A percentile compares a stretch with the other conserved stretches of the same genome.
phyloP scores from a whole-genome alignment of 306 rosid genomes.

The Astragalus glycyphyllos region DNA sequence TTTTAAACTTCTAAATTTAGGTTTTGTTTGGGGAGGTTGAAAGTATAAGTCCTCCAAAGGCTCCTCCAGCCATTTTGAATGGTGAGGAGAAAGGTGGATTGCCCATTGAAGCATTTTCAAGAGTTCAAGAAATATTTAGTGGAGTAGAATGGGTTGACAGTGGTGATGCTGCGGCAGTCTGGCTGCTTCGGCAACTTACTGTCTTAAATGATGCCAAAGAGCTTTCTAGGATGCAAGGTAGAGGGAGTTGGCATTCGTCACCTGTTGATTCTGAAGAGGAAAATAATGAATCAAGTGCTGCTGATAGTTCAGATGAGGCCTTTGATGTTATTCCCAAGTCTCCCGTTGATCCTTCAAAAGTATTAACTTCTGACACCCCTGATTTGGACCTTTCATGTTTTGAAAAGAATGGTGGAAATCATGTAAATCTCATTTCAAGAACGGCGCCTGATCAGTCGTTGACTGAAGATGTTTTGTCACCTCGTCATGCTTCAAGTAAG shows the following conservation, averaged over 20 bases:
- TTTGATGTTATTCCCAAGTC: slow-evolving; percentile 70
- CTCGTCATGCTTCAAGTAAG: slow-evolving; percentile 44
- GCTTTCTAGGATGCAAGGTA: slow-evolving; percentile 75
- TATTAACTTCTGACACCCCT: slow-evolving; percentile 47
- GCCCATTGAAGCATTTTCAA: slow-evolving; percentile 96
- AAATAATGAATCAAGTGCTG: slow-evolving; percentile 84
- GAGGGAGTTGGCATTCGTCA: slow-evolving; percentile 74
- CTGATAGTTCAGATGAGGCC: slow-evolving; percentile 94
- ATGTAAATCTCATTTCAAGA: slow-evolving; percentile 47
- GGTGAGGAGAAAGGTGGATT: slow-evolving; percentile 97
- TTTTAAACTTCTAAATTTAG: slow-evolving; percentile 53
- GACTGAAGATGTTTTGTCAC: slow-evolving; percentile 36
- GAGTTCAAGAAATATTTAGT: slow-evolving; percentile 94
- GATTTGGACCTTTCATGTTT: slow-evolving; percentile 54
- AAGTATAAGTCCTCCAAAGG: slow-evolving; percentile 75
- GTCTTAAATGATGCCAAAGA: slow-evolving; percentile 82
- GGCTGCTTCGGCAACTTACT: slow-evolving; percentile 88
- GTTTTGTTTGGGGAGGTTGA: slow-evolving; percentile 96
- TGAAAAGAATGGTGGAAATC: slow-evolving; percentile 52
- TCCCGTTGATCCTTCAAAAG: slow-evolving; percentile 57
- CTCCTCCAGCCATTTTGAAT: slow-evolving; percentile 76
- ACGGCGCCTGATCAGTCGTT: slow-evolving; percentile 48
- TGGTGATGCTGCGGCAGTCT: slow-evolving; percentile 90
- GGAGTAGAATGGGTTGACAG: slow-evolving; percentile 90
- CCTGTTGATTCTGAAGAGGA: slow-evolving; percentile 96